phyloP scores from a whole-genome alignment of 1,139 yeast genomes.

The Arxiozyma slooffiae region DNA sequence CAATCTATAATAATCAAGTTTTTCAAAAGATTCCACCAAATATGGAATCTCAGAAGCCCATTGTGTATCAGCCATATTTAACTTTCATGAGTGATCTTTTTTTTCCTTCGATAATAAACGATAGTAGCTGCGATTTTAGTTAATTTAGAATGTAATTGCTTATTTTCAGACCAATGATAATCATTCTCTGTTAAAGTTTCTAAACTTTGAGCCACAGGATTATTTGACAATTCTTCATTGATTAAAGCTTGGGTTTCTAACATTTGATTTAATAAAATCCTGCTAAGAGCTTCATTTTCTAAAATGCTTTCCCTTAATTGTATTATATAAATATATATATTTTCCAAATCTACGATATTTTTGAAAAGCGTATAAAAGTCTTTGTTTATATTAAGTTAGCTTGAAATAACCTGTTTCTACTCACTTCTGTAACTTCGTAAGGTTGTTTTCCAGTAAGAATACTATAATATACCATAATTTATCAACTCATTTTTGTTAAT shows the following conservation, averaged over 20 bases:
- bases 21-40: conserved; percentile 66
- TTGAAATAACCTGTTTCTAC: conserved; percentile 39
- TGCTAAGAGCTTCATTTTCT: conserved; percentile 36
- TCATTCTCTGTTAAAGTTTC: conserved; percentile 45
- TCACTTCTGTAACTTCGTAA: conserved; percentile 40
- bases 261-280: conserved; percentile 28
- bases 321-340: conserved; percentile 42
- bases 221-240: conserved; percentile 32
- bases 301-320: conserved; percentile 43
- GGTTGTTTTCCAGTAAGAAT: conserved; percentile 40
- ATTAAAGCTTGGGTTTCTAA: conserved; percentile 30
- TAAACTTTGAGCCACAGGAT: conserved; percentile 49
- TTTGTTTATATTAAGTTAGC: conserved; percentile 38
- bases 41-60: conserved; percentile 79
- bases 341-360: conserved; percentile 41
- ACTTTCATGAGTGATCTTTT: conserved; percentile 7
- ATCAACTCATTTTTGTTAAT: conserved; percentile 10
- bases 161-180: conserved; percentile 40
- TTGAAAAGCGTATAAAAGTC: conserved; percentile 49
- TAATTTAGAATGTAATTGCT: conserved; percentile 35
- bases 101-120: conserved; percentile 8
- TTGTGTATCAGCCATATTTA: conserved; percentile 19
- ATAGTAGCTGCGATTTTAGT: conserved; percentile 32
- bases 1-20: conserved; percentile 59
- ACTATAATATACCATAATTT: conserved; percentile 37